These are phyloP conservation scores for Kodamaea restingae DNA, from an alignment of 805 yeast genomes.

Conservation along the genomic window DNA sequence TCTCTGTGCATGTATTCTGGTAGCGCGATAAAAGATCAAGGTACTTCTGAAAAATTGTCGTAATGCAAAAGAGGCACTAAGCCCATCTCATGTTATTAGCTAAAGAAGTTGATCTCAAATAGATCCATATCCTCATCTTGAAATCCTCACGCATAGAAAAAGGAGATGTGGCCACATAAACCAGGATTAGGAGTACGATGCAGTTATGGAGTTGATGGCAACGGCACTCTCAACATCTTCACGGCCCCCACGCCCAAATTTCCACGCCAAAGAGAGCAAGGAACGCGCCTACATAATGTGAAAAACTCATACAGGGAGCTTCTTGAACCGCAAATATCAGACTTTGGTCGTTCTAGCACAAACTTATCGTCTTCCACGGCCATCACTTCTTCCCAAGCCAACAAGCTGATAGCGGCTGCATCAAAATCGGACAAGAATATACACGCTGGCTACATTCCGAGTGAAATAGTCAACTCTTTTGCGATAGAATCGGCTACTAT, in stretches of 20 bases:
- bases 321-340: slow-evolving; percentile 3
- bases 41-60: neutral
- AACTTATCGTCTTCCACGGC: too few relatives aligned
- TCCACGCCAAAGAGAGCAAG: slow-evolving; percentile 8
- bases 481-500: slow-evolving; percentile 24
- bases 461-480: slow-evolving; percentile 17
- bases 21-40: too few relatives aligned
- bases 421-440: neutral
- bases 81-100: slow-evolving; percentile 3
- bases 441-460: slow-evolving; percentile 19
- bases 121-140: neutral
- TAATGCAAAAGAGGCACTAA: neutral
- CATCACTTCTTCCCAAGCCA: neutral
- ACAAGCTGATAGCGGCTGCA: neutral
- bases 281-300: slow-evolving; percentile 7
- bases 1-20: too few relatives aligned
- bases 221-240: slow-evolving; percentile 7
- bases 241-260: slow-evolving; percentile 4
- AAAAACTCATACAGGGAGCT: slow-evolving; percentile 1
- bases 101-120: neutral
- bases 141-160: neutral
- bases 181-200: slow-evolving; percentile 15
- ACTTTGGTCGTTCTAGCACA: too few relatives aligned
- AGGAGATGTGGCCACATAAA: slow-evolving; percentile 17
- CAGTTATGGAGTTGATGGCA: slow-evolving; percentile 16